Percentiles rank a stretch among this genome's conserved stretches.
Evolutionary conservation across 78 protist genomes (phyloP).

Genomic region (Dictyostelium intermedium): DNA sequence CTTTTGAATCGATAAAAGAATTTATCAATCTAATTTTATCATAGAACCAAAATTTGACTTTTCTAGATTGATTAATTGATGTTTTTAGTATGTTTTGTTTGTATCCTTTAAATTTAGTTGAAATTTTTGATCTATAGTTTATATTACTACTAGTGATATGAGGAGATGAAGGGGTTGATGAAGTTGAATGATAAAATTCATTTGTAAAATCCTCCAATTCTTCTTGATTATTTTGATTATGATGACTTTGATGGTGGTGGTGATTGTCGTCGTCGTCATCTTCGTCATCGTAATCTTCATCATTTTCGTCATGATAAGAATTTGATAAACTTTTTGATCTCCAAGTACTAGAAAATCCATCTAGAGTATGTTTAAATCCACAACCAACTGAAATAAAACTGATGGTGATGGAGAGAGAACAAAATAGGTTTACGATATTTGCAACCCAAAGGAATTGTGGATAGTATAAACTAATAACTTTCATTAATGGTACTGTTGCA

Average conservation of each 20-base stretch:
- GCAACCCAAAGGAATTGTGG: slow-evolving; percentile 67
- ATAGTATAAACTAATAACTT: not conserved
- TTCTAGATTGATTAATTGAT: not conserved
- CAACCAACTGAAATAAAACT: slow-evolving; percentile 67
- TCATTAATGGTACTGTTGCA: slow-evolving; percentile 70
- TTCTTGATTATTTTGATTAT: not conserved
- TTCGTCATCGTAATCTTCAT: not conserved
- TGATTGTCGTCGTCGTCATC: not conserved
- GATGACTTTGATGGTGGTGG: not conserved
- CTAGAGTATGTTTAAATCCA: slow-evolving; percentile 71
- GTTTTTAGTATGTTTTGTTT: not conserved
- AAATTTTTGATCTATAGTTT: not conserved
- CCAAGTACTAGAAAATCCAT: slow-evolving; percentile 51
- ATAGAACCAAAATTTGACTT: not conserved
- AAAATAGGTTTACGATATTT: slow-evolving; percentile 14
- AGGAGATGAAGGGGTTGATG: not conserved
- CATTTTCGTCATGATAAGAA: not conserved
- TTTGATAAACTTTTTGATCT: slow-evolving; percentile 32
- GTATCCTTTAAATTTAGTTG: not conserved
- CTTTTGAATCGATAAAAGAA: slow-evolving; percentile 11
- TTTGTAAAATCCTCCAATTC: not conserved
- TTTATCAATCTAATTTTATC: not conserved
- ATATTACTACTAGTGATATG: not conserved
- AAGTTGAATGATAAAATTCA: not conserved
- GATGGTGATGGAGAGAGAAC: slow-evolving; percentile 35